phyloP scores from a whole-genome alignment of 805 yeast genomes.

The Ogataea siamensis region DNA sequence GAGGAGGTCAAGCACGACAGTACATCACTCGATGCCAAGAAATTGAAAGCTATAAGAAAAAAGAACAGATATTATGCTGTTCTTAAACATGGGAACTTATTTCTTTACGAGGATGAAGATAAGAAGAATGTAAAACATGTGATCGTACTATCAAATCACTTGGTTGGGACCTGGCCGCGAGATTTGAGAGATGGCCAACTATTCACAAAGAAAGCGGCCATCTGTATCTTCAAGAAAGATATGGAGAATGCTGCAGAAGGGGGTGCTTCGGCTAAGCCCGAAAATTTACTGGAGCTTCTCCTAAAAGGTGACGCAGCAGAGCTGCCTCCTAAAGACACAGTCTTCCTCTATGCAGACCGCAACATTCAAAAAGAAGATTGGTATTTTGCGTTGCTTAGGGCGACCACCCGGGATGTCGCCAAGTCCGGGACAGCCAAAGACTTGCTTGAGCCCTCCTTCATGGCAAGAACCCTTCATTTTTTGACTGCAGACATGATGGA shows the following conservation, averaged over 20 bases:
- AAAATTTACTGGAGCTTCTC: constrained; percentile 54
- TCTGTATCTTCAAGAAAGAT: constrained; percentile 60
- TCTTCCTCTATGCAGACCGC: constrained; percentile 71
- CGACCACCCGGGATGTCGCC: constrained; percentile 49
- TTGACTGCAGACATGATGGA: constrained; percentile 68
- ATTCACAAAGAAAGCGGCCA: constrained; percentile 76
- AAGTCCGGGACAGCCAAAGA: constrained; percentile 27
- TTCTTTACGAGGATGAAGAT: constrained; percentile 72
- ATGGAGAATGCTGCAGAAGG: neutral
- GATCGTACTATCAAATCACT: constrained; percentile 66
- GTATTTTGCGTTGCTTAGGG: constrained; percentile 82
- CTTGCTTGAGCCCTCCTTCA: constrained; percentile 52
- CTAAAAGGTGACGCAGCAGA: constrained; percentile 23
- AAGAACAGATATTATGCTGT: constrained; percentile 68
- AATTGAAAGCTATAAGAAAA: constrained; percentile 40
- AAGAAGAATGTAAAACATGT: constrained; percentile 71
- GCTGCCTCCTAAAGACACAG: constrained; percentile 39
- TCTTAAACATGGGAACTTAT: constrained; percentile 82
- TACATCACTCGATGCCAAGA: constrained; percentile 35
- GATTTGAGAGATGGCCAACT: constrained; percentile 68
- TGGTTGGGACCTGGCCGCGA: constrained; percentile 86
- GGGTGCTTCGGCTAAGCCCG: constrained; percentile 33
- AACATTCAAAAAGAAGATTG: constrained; percentile 89
- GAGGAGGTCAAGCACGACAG: constrained; percentile 24
- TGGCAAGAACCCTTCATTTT: constrained; percentile 74